Base-by-base conservation (phyloP, 2,329 filamentous ascomycete species). In the Aspergillus fumigatus region DNA sequence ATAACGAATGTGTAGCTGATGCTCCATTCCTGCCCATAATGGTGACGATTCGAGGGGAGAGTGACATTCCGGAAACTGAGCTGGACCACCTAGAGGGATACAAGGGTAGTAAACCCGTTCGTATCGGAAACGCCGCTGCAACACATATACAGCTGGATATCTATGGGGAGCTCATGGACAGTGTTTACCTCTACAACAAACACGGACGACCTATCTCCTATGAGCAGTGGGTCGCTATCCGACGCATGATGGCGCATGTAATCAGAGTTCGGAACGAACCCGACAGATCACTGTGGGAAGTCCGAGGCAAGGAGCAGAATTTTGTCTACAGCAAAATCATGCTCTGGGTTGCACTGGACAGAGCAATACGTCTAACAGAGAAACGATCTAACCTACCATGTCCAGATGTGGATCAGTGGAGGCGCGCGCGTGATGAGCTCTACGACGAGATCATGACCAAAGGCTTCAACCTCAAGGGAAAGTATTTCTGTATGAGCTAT, bases 261-360 rank as follows among this genome's bases (percentile, higher is more conserved):
- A 79, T 90, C 59, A 85, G 81, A 0, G 84, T 91, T 52, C 82
- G 86, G 69, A 74, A 86, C 54, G 75, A 86, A 47, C 84, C 84
- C 10, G 88, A 92, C 67, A 91, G 91, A 87, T 90, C 87, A 2
- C 92, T 92, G 64, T 92, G 88, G 89, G 89, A 92, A 70, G 88
- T 90, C 5, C 83, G 88, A 41, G 88, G 88, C 61, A 77, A 85
- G 65, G 88, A 88, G 67, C 88, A 91, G 71, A 84, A 90, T 66
- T 92, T 91, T 62, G 84, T 87, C 14, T 92, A 92, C 73, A 89
- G 86, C n/a, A 90, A 92, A 68, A 81, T 92, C 60, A 89, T 92
- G 86, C 80, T 92, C 23, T 92, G 88, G 89, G 89, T 92, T 3
- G 88, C 88, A n/a, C 84, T 92, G 60, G 89, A 92, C 69, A 84